Conservation (phyloP, 2,329 filamentous ascomycete species). For the Metarhizium guizhouense region DNA sequence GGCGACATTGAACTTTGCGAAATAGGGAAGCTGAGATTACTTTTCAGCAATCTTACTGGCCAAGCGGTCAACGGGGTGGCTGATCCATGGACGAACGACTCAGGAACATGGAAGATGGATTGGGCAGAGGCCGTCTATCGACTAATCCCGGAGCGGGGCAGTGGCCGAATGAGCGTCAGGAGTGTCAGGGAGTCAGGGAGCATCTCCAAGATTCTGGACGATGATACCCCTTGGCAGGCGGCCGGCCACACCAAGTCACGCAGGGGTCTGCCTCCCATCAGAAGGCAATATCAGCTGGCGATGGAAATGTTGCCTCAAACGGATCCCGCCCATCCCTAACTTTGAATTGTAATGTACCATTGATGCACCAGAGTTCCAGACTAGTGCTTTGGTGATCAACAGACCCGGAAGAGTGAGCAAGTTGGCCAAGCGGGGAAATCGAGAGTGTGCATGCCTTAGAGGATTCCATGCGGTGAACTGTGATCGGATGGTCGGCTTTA, state of each 20-base stretch:
- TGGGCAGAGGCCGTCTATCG: background rate
- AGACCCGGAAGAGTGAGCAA: too few species aligned
- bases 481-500: too few species aligned
- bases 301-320: too few species aligned
- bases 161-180: background rate
- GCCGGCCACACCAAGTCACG: background rate
- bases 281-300: background rate
- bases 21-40: background rate
- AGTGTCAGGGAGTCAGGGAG: background rate
- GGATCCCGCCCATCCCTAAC: too few species aligned
- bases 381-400: too few species aligned
- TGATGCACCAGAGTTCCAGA: too few species aligned
- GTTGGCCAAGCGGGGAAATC: too few species aligned
- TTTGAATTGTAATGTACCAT: too few species aligned
- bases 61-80: background rate
- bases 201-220: background rate
- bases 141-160: background rate
- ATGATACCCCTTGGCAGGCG: too few species aligned
- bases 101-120: background rate
- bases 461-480: too few species aligned
- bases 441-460: too few species aligned
- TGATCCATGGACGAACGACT: background rate
- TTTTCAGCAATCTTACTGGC: background rate
- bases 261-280: background rate
- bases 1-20: background rate